Base-by-base conservation (phyloP, 495 filamentous ascomycete species). In the Saxophila tyrrhenica region DNA sequence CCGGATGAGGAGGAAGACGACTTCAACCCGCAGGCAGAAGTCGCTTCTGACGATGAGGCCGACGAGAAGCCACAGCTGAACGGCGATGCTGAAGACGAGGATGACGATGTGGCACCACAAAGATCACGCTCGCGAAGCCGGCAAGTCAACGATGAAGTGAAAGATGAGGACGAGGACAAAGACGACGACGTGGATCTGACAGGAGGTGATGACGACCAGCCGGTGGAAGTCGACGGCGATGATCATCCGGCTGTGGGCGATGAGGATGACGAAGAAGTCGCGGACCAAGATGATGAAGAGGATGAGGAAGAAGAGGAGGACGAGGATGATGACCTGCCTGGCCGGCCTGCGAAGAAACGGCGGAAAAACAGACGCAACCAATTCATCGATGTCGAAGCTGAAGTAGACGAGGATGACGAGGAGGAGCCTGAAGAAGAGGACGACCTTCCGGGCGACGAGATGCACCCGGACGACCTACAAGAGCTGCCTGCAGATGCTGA, bases 321-420 rank as follows among this genome's bases (percentile, higher is more conserved):
- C 13, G 63, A 66, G 17, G 61, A 65, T 13, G 62, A 68, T 39
- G 62, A 64, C 23, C 50, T 58, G 25, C 58, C 92, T 85, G 77
- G 78, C 60, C 87, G 82, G 59, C 84, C 85, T 42, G 55, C 57
- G 2, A 75, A 81, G 56, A 96, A 96, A 66, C 85, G 89, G 44
- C 75, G 77, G 65, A 80, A 78, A 64, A 80, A 83, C 57, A 77
- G 75, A 51, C 77, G 86, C 50, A 83, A 85, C 57, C 77, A 81
- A 48, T 96, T 95, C 80, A 77, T 98, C 70, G 92, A 98, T 77
- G 85, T 86, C 57, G 92, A 96, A 73, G 91, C 91, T 63, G 92
- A 94, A 70, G 91, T 97, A 53, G 91, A 95, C 58, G 91, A 87
- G 25, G 73, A 86, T 51, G 91, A 98, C 46, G 91, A 97, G 52